Evolutionary conservation across 176 grass and related monocot species (phyloP).

Genomic region (Tillandsia leiboldiana): DNA sequence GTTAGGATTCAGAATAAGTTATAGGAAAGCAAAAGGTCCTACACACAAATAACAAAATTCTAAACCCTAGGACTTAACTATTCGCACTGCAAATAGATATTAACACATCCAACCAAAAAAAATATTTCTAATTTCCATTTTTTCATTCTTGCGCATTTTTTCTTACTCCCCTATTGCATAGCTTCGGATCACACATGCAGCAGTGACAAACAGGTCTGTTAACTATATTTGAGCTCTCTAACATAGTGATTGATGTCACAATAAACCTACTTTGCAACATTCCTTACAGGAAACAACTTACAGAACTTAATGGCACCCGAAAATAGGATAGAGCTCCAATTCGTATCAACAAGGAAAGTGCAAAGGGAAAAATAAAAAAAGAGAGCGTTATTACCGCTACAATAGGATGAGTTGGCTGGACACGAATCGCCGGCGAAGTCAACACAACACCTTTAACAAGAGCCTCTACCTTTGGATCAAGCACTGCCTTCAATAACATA

Average conservation of each 20-base stretch:
- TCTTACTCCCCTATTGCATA: no score
- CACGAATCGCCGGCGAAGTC: constrained; percentile 71
- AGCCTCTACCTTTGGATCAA: constrained; percentile 53
- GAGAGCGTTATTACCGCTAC: constrained; percentile 40
- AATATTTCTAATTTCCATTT: no score
- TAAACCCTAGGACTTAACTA: no score
- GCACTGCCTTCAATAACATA: constrained; percentile 36
- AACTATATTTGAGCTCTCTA: neutral
- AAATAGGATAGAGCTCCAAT: neutral
- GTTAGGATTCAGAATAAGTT: no score
- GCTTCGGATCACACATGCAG: no score
- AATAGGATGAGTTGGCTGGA: constrained; percentile 66
- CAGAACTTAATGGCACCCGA: neutral
- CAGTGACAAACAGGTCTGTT: no score
- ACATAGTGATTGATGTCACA: neutral
- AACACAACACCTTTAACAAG: constrained; percentile 44
- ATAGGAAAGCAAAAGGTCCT: no score
- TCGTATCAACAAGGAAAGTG: neutral
- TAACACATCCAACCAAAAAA: no score
- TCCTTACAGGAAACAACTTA: neutral
- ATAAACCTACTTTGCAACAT: neutral
- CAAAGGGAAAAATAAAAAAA: neutral
- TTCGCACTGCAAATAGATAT: no score
- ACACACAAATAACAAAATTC: no score
- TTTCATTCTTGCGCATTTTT: no score